Evolutionary conservation across 208 protist genomes (phyloP), one percentile per base, ranked within the genome.

Genomic region (Jaenimonas drosophilae): DNA sequence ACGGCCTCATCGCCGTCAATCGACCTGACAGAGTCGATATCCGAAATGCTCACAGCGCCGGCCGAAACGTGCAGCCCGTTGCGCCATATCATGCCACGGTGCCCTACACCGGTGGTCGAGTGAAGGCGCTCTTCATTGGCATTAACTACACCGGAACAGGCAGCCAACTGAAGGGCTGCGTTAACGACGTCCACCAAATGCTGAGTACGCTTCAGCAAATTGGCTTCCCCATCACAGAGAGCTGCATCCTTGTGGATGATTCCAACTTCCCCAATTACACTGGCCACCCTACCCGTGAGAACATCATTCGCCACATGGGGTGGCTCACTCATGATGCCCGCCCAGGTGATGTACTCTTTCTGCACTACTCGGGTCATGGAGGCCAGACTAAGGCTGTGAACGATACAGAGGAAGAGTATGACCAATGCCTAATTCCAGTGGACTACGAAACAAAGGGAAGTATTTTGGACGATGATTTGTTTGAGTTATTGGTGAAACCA

Each of bases 351-450:
- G 76, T 76, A 38, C 68, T 89, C 33, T 89, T 90, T 56, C 41
- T 89, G 53, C 66, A 83, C 57, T 90, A 84, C 64, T 76, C 70
- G 30, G 84, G 83, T 11, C 89, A 96, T 59, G 83, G 84, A 25
- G 56, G 60, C 20, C 73, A 83, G 50, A 71, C 68, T 23, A 59
- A 63, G 41, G 50, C 82, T 23, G 0, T 21, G 6, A 45, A 49
- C 2, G 78, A 80, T 46, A 19, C 57, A 27, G 54, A 74, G 34
- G 88, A 96, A 61, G 34, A 2, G 23, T 84, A 88, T 53, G 82
- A 89, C 49, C 77, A 92, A 52, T 70, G 70, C 14, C 59, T 91
- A 50, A 65, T 64, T 39, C 76, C 83, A 2, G 39, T 65, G 9
- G 83, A 92, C 66, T 89, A 72, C 59, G 30, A 52, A 14, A 34